Evolutionary conservation across 345 rosid species (phyloP).

Genomic region (Turritis glabra): DNA sequence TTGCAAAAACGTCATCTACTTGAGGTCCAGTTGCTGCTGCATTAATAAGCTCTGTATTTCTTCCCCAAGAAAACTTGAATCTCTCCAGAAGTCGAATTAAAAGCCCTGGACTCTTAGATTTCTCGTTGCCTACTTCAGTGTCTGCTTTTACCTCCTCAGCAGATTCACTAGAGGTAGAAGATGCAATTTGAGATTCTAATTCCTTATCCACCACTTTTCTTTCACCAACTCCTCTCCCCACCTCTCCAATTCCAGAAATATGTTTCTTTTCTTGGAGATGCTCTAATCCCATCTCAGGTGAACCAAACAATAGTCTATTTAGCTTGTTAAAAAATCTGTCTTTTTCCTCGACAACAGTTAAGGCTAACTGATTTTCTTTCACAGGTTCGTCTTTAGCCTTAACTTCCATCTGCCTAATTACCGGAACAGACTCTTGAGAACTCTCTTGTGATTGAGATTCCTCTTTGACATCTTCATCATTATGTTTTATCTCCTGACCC

Average conservation of each 20-base stretch:
- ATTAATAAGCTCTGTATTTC: slow-evolving; percentile 29
- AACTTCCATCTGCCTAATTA: slow-evolving; percentile 22
- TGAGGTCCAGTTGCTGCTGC: slow-evolving; percentile 37
- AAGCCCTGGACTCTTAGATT: slow-evolving; percentile 37
- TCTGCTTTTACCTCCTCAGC: slow-evolving; percentile 33
- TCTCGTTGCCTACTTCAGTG: slow-evolving; percentile 26
- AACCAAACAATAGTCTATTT: slow-evolving; percentile 50
- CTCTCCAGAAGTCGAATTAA: slow-evolving; percentile 40
- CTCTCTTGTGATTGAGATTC: slow-evolving; percentile 20
- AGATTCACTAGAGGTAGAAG: slow-evolving; percentile 31
- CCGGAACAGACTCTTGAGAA: slow-evolving; percentile 31
- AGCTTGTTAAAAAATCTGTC: slow-evolving; percentile 39
- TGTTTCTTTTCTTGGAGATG: slow-evolving; percentile 15
- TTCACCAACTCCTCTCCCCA: slow-evolving; percentile 25
- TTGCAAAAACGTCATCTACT: slow-evolving; percentile 37
- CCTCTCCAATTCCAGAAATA: slow-evolving; percentile 28
- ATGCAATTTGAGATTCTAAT: slow-evolving; percentile 14
- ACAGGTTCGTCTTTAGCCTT: slow-evolving; percentile 15
- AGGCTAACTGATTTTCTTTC: slow-evolving; percentile 9
- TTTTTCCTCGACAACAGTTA: slow-evolving; percentile 25
- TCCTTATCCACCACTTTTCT: slow-evolving; percentile 28
- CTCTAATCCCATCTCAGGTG: slow-evolving; percentile 30
- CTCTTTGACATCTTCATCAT: slow-evolving; percentile 30
- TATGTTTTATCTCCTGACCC: slow-evolving; percentile 25
- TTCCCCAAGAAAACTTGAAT: slow-evolving; percentile 41